Evolutionary conservation across 1,284 basidiomycete genomes (phyloP), one percentile per base, ranked within the genome.

Genomic region (Mycosarcoma mackinlayi): DNA sequence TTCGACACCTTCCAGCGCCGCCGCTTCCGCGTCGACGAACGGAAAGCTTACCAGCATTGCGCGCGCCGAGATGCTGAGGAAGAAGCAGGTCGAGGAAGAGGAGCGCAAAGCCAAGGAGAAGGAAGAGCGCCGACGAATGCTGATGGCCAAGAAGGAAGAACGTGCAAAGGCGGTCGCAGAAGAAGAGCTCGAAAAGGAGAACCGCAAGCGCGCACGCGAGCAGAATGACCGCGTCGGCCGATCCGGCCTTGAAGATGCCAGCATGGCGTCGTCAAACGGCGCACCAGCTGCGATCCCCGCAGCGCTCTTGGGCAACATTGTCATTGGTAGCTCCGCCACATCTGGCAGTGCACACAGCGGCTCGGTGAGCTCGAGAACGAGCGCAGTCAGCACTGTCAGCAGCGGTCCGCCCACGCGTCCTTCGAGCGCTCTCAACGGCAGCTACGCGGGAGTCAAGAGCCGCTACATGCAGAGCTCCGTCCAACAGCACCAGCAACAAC

Each of bases 31-130:
- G 9, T 27, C 52, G 6, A 44, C 48, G 23, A 61, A 59, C 24
- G 56, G 69, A 18, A 73, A 74, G 48, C 72, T 70, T 13, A 65
- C 51, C 23, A 70, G 67, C 24, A 57, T 74, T 21, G 61, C 68
- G 6, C 72, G 72, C 7, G 72, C 72, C 41, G 72, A 74, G 50
- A 42, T 68, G 57, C 60, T 67, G 27, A 67, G 72, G 37, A 66
- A 70, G 46, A 70, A 71, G 57, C 68, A 74, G 38, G 63, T 48
- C 13, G 72, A 74, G 31, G 72, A 74, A 33, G 72, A 70, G 31
- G 72, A 74, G 60, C 58, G 72, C 51, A 69, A 66, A 33, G 44
- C 53, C 19, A 74, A 64, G 41, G 71, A 74, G 49, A 64, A 66
- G 44, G 67, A 74, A 28, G 72, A 74, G 56, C 72, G 72, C 18